Percentiles rank a stretch among this genome's conserved stretches.
These are phyloP conservation scores for Avena insularis DNA, from an alignment of 176 grass and related monocot species.

Conservation along the genomic window DNA sequence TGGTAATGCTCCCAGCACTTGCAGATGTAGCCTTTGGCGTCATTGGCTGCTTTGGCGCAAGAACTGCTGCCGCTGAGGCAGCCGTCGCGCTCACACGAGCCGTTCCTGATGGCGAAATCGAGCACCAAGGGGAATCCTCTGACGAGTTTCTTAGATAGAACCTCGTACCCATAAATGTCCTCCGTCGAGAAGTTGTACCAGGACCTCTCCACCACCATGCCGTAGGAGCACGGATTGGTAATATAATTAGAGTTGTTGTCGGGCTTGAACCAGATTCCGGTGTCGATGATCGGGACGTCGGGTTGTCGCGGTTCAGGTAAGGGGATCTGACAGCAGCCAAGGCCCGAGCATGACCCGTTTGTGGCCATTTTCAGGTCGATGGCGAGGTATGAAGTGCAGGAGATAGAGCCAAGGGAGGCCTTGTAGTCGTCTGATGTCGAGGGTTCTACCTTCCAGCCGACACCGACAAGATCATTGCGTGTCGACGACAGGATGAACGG, in stretches of 20 bases:
- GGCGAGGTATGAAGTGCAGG: no score
- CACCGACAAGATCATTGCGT: neutral
- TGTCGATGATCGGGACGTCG: no score
- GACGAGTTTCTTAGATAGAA: neutral
- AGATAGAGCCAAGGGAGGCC: neutral
- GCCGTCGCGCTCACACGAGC: neutral
- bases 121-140: neutral
- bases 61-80: no score
- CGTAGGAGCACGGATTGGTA: neutral
- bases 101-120: neutral
- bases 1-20: neutral
- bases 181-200: neutral
- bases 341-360: neutral
- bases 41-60: neutral
- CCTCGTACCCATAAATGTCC: neutral
- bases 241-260: no score
- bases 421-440: neutral
- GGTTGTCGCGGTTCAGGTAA: no score
- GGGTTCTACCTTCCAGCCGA: neutral
- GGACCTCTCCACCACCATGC: neutral
- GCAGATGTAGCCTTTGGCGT: neutral
- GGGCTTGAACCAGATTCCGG: no score
- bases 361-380: no score
- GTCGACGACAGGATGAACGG: neutral
- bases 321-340: neutral